Conservation (phyloP, 202 grass and related monocot species). For the Zizania palustris region DNA sequence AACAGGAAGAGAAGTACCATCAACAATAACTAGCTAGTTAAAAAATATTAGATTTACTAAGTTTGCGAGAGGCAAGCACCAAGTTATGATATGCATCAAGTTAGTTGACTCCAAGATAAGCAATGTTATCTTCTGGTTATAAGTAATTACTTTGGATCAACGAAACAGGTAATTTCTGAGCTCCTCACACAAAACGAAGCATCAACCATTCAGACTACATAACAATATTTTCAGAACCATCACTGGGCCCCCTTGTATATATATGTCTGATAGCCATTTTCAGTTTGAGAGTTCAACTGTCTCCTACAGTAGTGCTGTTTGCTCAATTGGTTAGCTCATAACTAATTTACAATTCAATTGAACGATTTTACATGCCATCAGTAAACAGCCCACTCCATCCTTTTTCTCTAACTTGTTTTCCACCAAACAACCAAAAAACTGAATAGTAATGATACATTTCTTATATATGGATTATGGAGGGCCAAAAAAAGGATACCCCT, state of each 20-base stretch:
- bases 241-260: neutral
- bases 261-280: neutral
- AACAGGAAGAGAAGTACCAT: too few species aligned
- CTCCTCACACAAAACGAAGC: neutral
- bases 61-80: too few species aligned
- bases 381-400: conserved; percentile 17
- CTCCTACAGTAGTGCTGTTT: conserved; percentile 7
- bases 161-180: too few species aligned
- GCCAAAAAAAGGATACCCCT: neutral
- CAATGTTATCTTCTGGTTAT: too few species aligned
- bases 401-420: conserved; percentile 8
- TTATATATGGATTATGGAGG: neutral
- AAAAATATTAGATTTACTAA: too few species aligned
- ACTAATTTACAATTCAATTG: conserved; percentile 54
- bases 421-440: conserved; percentile 14
- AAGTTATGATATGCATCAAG: too few species aligned
- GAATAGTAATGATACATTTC: conserved; percentile 5
- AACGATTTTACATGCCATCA: conserved; percentile 35
- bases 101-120: too few species aligned
- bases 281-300: conserved; percentile 17
- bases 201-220: neutral
- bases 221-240: neutral
- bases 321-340: conserved; percentile 41
- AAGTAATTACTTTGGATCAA: too few species aligned
- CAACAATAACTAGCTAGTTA: too few species aligned